Conservation (phyloP, 148 eudicot species). For the Rhododendron ovatum region DNA sequence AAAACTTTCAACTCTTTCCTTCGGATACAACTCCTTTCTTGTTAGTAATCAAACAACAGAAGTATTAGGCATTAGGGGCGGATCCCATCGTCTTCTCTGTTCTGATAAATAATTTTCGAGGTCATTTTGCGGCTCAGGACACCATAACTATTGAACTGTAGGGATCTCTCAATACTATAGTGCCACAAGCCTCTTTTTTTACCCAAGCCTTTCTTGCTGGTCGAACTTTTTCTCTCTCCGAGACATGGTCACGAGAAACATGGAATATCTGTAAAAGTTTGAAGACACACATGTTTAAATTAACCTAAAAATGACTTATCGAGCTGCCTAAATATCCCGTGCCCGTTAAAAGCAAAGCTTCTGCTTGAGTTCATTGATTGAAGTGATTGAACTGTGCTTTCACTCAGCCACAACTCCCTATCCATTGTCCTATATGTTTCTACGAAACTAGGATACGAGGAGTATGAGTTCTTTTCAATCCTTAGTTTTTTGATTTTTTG, state of each 20-base stretch:
- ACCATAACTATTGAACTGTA: background rate
- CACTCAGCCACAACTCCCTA: background rate
- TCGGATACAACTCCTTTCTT: background rate
- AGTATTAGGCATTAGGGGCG: background rate
- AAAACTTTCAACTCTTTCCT: background rate
- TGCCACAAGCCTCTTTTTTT: background rate
- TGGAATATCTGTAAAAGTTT: background rate
- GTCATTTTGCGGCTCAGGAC: background rate
- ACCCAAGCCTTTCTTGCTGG: background rate
- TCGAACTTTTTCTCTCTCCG: background rate
- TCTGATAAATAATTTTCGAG: background rate
- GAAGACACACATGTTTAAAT: background rate
- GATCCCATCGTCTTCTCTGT: background rate
- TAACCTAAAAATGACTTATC: background rate
- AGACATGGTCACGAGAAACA: background rate
- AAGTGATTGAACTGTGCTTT: background rate
- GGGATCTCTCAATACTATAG: background rate
- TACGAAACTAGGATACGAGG: background rate
- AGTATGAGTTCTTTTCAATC: background rate
- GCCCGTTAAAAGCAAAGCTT: background rate
- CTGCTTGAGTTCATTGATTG: background rate
- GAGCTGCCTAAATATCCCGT: background rate
- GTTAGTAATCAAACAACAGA: background rate
- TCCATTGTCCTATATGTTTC: background rate
- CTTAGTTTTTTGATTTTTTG: background rate